phyloP scores from a whole-genome alignment of 345 rosid genomes.

The Eucalyptus marginata region DNA sequence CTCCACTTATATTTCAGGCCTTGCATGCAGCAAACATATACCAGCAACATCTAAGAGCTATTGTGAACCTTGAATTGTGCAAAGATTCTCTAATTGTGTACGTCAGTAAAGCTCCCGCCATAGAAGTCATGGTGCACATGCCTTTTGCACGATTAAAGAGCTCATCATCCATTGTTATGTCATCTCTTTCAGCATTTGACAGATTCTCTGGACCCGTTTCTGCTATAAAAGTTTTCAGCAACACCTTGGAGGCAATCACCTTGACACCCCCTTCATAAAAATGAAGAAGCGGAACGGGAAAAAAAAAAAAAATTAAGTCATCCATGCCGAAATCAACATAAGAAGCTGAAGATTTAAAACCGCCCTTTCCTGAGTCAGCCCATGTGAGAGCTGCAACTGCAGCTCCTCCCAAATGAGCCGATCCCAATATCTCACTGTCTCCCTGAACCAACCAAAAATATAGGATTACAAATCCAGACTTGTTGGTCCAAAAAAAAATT shows the following conservation, averaged over 20 bases:
- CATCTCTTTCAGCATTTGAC: too few species aligned
- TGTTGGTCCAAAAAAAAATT: neutral
- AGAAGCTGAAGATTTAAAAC: neutral
- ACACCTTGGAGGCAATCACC: too few species aligned
- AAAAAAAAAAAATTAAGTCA: neutral
- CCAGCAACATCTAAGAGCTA: neutral
- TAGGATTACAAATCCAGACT: neutral
- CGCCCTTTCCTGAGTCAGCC: constrained; percentile 58
- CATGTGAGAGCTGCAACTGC: constrained; percentile 83
- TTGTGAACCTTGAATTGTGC: neutral
- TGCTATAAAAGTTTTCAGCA: neutral
- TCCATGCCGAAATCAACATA: rapidly evolving
- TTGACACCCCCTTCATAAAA: too few species aligned
- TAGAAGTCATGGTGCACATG: neutral
- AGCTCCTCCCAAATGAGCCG: constrained; percentile 92
- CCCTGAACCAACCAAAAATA: constrained; percentile 25
- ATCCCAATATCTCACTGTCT: constrained; percentile 66
- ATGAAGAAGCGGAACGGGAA: too few species aligned
- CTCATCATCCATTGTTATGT: too few species aligned
- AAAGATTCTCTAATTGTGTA: neutral
- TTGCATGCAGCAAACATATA: neutral
- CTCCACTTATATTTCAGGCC: neutral
- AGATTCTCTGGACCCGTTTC: too few species aligned
- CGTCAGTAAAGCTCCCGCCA: neutral
- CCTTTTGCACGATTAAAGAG: too few species aligned